phyloP scores from a whole-genome alignment of 345 rosid genomes.

The Aquilaria sinensis region DNA sequence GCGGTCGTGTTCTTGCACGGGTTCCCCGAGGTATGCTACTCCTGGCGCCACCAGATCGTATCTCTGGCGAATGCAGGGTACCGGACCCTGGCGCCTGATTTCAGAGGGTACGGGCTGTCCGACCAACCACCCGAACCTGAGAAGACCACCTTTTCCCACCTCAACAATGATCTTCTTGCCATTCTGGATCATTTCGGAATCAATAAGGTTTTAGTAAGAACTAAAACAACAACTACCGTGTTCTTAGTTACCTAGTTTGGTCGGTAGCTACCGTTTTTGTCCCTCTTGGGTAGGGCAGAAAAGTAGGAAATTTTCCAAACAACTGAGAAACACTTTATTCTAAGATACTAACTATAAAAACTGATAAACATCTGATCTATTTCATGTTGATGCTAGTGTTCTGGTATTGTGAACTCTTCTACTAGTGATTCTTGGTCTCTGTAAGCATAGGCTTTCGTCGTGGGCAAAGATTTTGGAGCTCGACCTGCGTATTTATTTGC shows the following conservation, averaged over 20 bases:
- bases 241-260: too few relatives aligned
- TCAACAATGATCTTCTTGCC: constrained; percentile 29
- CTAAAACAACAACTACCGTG: background rate
- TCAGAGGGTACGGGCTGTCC: constrained; percentile 48
- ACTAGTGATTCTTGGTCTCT: background rate
- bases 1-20: constrained; percentile 46
- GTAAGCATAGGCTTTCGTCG: constrained; percentile 36
- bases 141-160: constrained; percentile 26
- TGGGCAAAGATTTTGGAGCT: constrained; percentile 49
- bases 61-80: constrained; percentile 38
- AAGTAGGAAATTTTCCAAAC: too few relatives aligned
- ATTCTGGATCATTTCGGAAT: constrained; percentile 36
- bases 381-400: too few relatives aligned
- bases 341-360: too few relatives aligned
- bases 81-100: constrained; percentile 45
- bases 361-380: too few relatives aligned
- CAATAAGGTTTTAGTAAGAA: too few relatives aligned
- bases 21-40: constrained; percentile 66
- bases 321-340: too few relatives aligned
- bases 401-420: background rate
- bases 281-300: too few relatives aligned
- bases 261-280: too few relatives aligned
- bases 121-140: constrained; percentile 40
- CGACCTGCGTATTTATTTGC: constrained; percentile 35
- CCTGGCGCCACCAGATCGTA: constrained; percentile 55